A percentile compares a stretch with the other conserved stretches of the same genome.
These are phyloP conservation scores for Ilyonectria sp. DNA, from an alignment of 2,329 filamentous ascomycete species.

Conservation along the genomic window DNA sequence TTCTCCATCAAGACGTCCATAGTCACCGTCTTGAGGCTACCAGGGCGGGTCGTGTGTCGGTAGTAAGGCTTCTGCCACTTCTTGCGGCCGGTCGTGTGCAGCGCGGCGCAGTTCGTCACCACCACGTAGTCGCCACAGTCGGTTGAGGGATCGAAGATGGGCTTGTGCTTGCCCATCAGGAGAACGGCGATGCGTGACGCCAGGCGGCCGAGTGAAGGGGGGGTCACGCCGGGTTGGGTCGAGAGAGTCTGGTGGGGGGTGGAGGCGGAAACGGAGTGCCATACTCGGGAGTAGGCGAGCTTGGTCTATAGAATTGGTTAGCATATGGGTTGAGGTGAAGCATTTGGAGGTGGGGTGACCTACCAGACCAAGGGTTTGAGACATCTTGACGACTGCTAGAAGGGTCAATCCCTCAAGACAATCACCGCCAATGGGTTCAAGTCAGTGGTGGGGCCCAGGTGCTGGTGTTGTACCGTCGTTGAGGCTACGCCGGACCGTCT, in stretches of 20 bases:
- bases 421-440: constrained; percentile 30
- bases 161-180: constrained; percentile 99
- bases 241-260: constrained; percentile 74
- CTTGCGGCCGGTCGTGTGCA: constrained; percentile 93
- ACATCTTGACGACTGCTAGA: constrained; percentile 69
- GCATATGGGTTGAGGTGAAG: constrained; percentile 23
- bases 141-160: constrained; percentile 95
- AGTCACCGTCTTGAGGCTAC: constrained; percentile 87
- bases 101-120: constrained; percentile 87
- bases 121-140: constrained; percentile 99
- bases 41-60: constrained; percentile 91
- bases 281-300: constrained; percentile 95
- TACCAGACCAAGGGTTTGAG: constrained; percentile 84
- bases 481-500: constrained; percentile 40
- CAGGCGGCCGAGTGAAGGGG: constrained; percentile 89
- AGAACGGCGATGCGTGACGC: constrained; percentile 88
- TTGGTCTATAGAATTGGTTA: constrained; percentile 76
- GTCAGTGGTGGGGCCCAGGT: constrained; percentile 30
- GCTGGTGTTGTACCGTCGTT: constrained; percentile 34
- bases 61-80: constrained; percentile 96
- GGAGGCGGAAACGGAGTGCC: constrained; percentile 88
- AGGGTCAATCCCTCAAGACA: constrained; percentile 39
- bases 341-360: constrained; percentile 36
- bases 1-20: constrained; percentile 97
- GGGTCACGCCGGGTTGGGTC: constrained; percentile 70